These are phyloP conservation scores for Sordaria brevicollis DNA, from an alignment of 495 filamentous ascomycete genomes.

Conservation along the genomic window DNA sequence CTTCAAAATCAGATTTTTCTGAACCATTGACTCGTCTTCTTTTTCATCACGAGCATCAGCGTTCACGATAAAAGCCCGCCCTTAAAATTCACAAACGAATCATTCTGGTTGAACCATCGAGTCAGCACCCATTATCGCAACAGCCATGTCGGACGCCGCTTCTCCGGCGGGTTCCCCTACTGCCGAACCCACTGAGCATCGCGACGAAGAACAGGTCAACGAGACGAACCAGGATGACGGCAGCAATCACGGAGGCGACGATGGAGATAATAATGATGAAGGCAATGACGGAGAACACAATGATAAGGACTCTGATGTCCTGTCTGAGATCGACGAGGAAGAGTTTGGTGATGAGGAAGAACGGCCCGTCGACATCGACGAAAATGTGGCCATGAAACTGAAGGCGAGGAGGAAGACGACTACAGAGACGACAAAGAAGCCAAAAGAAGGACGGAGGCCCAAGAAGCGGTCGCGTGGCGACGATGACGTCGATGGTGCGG, in stretches of 20 bases:
- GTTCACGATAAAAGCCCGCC: neutral
- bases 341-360: conserved; percentile 85
- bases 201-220: conserved; percentile 14
- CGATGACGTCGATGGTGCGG: conserved; percentile 46
- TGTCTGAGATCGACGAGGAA: conserved; percentile 92
- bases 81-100: neutral
- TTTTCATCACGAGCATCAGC: neutral
- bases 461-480: conserved; percentile 53
- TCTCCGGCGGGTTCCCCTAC: conserved; percentile 18
- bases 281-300: conserved; percentile 40
- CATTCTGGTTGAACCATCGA: neutral
- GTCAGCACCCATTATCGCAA: neutral
- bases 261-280: conserved; percentile 26
- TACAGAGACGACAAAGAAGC: conserved; percentile 52
- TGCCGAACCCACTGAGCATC: conserved; percentile 6
- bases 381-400: conserved; percentile 65
- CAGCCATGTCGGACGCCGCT: conserved; percentile 35
- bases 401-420: conserved; percentile 62
- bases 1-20: neutral
- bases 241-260: conserved; percentile 6
- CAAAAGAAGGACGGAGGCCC: conserved; percentile 65
- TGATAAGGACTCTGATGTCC: conserved; percentile 67
- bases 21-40: neutral
- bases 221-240: conserved; percentile 8
- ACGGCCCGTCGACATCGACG: conserved; percentile 73